A percentile compares a stretch with the other conserved stretches of the same genome.
Conservation (phyloP, 176 grass and related monocot genomes). For the Phoenix dactylifera region DNA sequence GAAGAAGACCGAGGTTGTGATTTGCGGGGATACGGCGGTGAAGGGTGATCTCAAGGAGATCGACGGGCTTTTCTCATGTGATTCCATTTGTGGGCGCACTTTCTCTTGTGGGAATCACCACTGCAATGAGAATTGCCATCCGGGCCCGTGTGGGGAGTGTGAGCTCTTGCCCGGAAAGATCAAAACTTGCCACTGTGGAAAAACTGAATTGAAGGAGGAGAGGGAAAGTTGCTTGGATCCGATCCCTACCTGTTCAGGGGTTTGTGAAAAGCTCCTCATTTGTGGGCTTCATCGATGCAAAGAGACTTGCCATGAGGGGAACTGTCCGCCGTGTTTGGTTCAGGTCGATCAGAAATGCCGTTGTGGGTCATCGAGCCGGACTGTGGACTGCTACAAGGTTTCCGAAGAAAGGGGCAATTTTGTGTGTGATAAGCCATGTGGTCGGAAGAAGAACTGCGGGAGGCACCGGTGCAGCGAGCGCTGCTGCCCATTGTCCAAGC, state of each 20-base stretch:
- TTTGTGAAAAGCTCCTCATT: conserved; percentile 56
- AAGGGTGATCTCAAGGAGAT: conserved; percentile 46
- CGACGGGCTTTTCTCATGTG: conserved; percentile 65
- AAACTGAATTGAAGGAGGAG: conserved; percentile 41
- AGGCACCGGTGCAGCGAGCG: conserved; percentile 82
- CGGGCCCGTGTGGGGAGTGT: conserved; percentile 61
- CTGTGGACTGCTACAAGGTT: conserved; percentile 66
- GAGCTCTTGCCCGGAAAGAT: conserved; percentile 55
- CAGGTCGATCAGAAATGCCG: conserved; percentile 73
- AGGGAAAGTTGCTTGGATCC: conserved; percentile 71
- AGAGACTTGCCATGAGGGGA: conserved; percentile 65
- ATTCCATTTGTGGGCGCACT: conserved; percentile 25
- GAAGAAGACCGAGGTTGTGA: conserved; percentile 55
- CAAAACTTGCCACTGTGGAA: conserved; percentile 71
- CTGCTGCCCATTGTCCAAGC: conserved; percentile 57
- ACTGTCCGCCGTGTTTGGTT: conserved; percentile 56
- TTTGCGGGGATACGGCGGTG: conserved; percentile 58
- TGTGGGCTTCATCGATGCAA: conserved; percentile 70
- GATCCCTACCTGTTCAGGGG: conserved; percentile 59
- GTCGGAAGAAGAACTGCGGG: conserved; percentile 85
- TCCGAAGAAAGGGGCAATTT: conserved; percentile 30
- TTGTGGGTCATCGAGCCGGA: conserved; percentile 50
- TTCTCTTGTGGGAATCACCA: conserved; percentile 65
- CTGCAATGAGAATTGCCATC: conserved; percentile 71
- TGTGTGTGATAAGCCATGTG: conserved; percentile 65